Conservation (phyloP, 176 grass and related monocot species). For the Paspalum notatum region DNA sequence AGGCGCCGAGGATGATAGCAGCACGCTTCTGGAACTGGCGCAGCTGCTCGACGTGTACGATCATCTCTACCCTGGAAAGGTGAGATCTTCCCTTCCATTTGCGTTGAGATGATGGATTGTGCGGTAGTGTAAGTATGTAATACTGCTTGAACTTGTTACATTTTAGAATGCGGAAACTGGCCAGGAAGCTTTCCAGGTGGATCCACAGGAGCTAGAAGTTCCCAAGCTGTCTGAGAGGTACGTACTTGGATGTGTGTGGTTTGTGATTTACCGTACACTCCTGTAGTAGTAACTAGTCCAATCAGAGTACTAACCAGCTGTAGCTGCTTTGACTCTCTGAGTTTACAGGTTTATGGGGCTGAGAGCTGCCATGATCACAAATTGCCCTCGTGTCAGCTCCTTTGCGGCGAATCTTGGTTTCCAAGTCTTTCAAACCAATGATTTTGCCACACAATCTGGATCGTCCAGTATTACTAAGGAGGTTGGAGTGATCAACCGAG, state of each 20-base stretch:
- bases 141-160: conserved; percentile 22
- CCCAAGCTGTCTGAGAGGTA: conserved; percentile 84
- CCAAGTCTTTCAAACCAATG: conserved; percentile 52
- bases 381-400: conserved; percentile 48
- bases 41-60: conserved; percentile 82
- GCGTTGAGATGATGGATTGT: not conserved
- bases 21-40: conserved; percentile 69
- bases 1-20: conserved; percentile 52
- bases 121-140: not conserved
- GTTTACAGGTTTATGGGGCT: conserved; percentile 84
- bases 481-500: conserved; percentile 34
- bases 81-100: conserved; percentile 39
- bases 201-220: conserved; percentile 44
- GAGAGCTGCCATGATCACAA: conserved; percentile 75
- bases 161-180: conserved; percentile 46
- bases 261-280: not conserved
- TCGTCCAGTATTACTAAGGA: conserved; percentile 23
- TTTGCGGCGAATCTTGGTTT: conserved; percentile 65
- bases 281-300: not conserved
- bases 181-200: conserved; percentile 25
- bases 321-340: not conserved
- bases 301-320: conserved; percentile 1
- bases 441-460: conserved; percentile 26
- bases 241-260: conserved; percentile 11
- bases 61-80: conserved; percentile 59